phyloP scores from a whole-genome alignment of 495 filamentous ascomycete species.

The Penicillium cosmopolitanum region DNA sequence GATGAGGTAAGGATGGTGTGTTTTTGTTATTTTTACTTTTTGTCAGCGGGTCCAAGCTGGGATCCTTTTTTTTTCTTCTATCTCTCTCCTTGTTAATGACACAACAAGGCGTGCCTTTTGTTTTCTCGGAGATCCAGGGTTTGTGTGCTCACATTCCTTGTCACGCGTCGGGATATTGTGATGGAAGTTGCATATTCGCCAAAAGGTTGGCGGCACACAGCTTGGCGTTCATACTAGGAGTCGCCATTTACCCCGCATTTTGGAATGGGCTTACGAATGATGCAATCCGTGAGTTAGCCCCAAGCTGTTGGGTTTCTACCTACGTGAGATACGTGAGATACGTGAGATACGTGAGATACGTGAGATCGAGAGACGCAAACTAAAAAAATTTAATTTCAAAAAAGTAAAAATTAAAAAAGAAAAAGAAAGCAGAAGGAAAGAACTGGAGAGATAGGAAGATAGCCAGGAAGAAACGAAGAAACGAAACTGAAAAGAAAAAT shows the following conservation, averaged over 20 bases:
- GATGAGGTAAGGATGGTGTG: slow-evolving; percentile 2
- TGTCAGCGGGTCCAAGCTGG: neutral
- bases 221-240: neutral
- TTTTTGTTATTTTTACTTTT: slow-evolving; percentile 4
- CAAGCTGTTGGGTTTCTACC: neutral
- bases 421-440: neutral
- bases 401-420: too few species aligned
- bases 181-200: slow-evolving; percentile 17
- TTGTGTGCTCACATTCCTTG: neutral
- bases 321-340: neutral
- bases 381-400: too few species aligned
- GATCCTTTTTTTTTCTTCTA: neutral
- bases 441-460: neutral
- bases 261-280: slow-evolving; percentile 9
- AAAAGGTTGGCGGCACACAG: neutral
- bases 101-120: too few species aligned
- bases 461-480: neutral
- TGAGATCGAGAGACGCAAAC: too few species aligned
- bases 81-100: neutral
- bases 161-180: slow-evolving; percentile 17
- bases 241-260: slow-evolving; percentile 27
- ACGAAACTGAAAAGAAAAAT: neutral
- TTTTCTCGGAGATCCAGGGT: neutral
- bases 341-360: neutral
- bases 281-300: slow-evolving; percentile 11